Percentiles rank a stretch among this genome's conserved stretches.
Evolutionary conservation across 1,139 yeast species (phyloP).

Genomic region (Sugiyamaella paludigena): DNA sequence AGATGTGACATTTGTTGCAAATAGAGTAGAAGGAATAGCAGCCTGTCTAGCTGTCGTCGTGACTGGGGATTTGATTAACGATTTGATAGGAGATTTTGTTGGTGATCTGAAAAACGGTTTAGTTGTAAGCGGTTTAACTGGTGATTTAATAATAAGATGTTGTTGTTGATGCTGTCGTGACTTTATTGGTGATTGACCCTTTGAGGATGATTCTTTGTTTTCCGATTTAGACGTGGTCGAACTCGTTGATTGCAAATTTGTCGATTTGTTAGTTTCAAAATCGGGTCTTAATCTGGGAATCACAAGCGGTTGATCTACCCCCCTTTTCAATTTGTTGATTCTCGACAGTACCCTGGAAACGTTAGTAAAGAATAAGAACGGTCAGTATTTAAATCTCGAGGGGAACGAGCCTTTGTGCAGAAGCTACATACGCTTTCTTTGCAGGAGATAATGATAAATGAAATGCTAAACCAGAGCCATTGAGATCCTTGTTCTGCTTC

Average conservation of each 20-base stretch:
- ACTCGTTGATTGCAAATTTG: not conserved
- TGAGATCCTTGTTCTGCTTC: constrained; percentile 8
- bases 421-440: constrained; percentile 14
- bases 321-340: too few relatives aligned
- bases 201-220: not conserved
- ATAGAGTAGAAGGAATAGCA: constrained; percentile 6
- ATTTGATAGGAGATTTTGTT: not conserved
- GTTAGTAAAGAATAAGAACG: too few relatives aligned
- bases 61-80: constrained; percentile 8
- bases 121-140: not conserved
- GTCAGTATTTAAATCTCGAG: too few relatives aligned
- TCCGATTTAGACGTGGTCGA: not conserved
- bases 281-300: constrained; percentile 7
- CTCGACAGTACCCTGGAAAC: too few relatives aligned
- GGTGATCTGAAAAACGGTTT: not conserved
- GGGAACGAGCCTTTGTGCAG: too few relatives aligned
- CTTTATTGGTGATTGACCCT: not conserved
- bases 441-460: constrained; percentile 11
- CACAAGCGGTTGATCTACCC: not conserved
- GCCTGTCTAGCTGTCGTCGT: not conserved
- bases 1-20: not conserved
- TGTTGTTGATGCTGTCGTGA: not conserved
- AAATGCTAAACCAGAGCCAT: constrained; percentile 6
- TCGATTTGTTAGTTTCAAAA: not conserved
- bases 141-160: not conserved